A percentile compares a stretch with the other conserved stretches of the same genome.
Evolutionary conservation across 441 rosid genomes (phyloP).

Genomic region (Erodium moschatum): DNA sequence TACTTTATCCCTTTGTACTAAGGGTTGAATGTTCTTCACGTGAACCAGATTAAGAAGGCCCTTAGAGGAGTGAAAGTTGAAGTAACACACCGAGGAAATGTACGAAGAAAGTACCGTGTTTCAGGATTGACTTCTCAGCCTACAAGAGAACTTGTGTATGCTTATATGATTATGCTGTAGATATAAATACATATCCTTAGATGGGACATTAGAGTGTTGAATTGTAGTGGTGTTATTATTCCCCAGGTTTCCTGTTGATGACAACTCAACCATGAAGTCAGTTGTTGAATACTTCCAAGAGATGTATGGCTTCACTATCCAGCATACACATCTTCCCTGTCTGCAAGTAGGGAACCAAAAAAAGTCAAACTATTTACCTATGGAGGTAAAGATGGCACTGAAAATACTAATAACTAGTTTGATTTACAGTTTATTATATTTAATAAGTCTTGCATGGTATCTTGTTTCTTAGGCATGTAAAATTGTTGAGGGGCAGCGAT

Average conservation of each 20-base stretch:
- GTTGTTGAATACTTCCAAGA: constrained; percentile 95
- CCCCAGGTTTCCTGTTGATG: constrained; percentile 90
- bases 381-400: constrained; percentile 52
- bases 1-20: constrained; percentile 15
- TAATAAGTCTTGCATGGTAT: background rate
- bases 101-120: constrained; percentile 89
- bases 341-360: constrained; percentile 97
- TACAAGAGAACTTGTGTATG: constrained; percentile 91
- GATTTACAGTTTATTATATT: background rate
- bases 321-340: constrained; percentile 85
- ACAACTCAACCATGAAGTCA: constrained; percentile 83
- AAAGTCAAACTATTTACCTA: constrained; percentile 94
- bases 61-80: constrained; percentile 97
- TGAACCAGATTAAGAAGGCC: constrained; percentile 68
- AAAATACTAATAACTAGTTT: background rate
- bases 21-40: constrained; percentile 16
- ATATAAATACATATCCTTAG: background rate
- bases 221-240: constrained; percentile 5
- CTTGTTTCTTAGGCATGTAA: constrained; percentile 68
- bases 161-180: constrained; percentile 6
- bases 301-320: constrained; percentile 92
- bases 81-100: constrained; percentile 83
- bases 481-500: constrained; percentile 94
- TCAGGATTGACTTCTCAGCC: constrained; percentile 95
- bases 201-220: background rate